Evolutionary conservation across 2,329 filamentous ascomycete genomes (phyloP).

Genomic region (Pestalotiopsis sp.): DNA sequence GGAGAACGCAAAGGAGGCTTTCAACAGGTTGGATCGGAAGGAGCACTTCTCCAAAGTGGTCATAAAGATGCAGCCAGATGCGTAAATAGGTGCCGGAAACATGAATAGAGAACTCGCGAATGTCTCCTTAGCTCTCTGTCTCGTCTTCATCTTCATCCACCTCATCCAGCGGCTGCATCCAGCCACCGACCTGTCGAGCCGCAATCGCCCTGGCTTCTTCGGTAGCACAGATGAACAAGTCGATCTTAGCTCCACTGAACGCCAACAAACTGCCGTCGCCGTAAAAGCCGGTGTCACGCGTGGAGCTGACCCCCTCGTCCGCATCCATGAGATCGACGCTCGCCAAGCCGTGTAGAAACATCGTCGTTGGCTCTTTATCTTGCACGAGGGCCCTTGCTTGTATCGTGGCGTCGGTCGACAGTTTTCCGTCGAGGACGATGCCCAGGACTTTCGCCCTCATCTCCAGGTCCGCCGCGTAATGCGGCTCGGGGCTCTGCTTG

Average conservation of each 20-base stretch:
- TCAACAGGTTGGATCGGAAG: slow-evolving; percentile 30
- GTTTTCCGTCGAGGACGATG: not conserved
- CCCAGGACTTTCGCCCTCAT: not conserved
- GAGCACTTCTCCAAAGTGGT: slow-evolving; percentile 40
- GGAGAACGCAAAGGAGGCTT: slow-evolving; percentile 33
- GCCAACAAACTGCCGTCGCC: not conserved
- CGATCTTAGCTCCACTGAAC: not conserved
- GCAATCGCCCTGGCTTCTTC: not conserved
- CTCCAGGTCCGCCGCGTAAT: not conserved
- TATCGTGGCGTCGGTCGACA: not conserved
- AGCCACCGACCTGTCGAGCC: not conserved
- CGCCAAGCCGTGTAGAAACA: not conserved
- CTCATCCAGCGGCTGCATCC: not conserved
- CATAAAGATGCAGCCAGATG: slow-evolving; percentile 17
- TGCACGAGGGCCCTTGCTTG: not conserved
- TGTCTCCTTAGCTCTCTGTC: too few species aligned
- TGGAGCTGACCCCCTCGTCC: not conserved
- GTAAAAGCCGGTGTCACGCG: not conserved
- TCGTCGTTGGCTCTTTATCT: not conserved
- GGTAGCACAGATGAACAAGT: not conserved
- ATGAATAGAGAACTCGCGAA: too few species aligned
- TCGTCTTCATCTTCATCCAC: not conserved
- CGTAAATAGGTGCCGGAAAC: not conserved
- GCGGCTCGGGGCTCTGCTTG: not conserved
- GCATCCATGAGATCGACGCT: not conserved